These are phyloP conservation scores for Salmacisia buchloeana DNA, from an alignment of 1,284 basidiomycete genomes.

Conservation along the genomic window DNA sequence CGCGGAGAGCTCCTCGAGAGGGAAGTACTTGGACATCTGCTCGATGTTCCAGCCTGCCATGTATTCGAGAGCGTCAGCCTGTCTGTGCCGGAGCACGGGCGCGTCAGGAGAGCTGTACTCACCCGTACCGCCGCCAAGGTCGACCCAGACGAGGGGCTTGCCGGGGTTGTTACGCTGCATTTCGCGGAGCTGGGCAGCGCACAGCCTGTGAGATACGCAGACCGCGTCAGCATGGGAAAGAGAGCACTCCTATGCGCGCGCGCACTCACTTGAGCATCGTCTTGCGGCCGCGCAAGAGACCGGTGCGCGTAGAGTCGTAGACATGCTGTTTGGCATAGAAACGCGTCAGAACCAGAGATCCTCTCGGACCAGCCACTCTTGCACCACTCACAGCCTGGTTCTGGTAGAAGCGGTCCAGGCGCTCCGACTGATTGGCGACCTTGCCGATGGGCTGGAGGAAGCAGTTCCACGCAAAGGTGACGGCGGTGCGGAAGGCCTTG, in stretches of 20 bases:
- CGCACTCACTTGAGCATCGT: slow-evolving; percentile 47
- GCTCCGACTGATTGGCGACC: slow-evolving; percentile 42
- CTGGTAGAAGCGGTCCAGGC: slow-evolving; percentile 48
- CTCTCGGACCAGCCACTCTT: background rate
- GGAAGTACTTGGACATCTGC: slow-evolving; percentile 68
- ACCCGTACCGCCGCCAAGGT: slow-evolving; percentile 76
- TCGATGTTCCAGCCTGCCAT: slow-evolving; percentile 72
- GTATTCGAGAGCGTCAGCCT: background rate
- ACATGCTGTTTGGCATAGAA: slow-evolving; percentile 15
- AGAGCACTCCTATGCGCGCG: background rate
- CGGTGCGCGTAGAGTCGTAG: slow-evolving; percentile 46
- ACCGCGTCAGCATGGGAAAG: background rate
- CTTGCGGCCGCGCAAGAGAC: slow-evolving; percentile 44
- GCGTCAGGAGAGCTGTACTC: slow-evolving; percentile 11
- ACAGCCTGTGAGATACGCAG: slow-evolving; percentile 57
- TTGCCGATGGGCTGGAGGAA: slow-evolving; percentile 50
- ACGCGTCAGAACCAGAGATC: background rate
- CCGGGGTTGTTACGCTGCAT: slow-evolving; percentile 51
- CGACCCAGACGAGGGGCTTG: slow-evolving; percentile 68
- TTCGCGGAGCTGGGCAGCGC: slow-evolving; percentile 63
- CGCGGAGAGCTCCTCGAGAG: slow-evolving; percentile 51
- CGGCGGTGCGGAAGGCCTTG: slow-evolving; percentile 4
- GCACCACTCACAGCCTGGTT: slow-evolving; percentile 39
- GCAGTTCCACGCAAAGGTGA: slow-evolving; percentile 44
- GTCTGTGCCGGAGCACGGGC: background rate